Conservation (phyloP, 2,329 filamentous ascomycete genomes). For the Stagonosporopsis vannaccii region DNA sequence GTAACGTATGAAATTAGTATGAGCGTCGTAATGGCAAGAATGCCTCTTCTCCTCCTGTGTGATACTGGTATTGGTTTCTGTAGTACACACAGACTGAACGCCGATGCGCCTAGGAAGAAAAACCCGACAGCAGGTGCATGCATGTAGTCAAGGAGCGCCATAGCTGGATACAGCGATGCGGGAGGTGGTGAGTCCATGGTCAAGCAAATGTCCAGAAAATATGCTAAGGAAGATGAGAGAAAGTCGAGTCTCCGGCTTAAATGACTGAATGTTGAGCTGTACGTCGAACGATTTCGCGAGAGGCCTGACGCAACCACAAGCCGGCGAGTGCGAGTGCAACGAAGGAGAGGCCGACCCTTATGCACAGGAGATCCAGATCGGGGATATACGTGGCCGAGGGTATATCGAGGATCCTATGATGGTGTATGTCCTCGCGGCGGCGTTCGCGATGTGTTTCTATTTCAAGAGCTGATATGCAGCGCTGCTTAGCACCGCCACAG, state of each 20-base stretch:
- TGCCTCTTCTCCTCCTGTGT: constrained; percentile 32
- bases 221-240: background rate
- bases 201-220: constrained; percentile 13
- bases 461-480: background rate
- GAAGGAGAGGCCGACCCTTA: constrained; percentile 6
- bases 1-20: constrained; percentile 36
- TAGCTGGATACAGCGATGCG: constrained; percentile 28
- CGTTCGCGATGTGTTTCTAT: constrained; percentile 3
- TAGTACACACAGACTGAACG: constrained; percentile 39
- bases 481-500: constrained; percentile 12
- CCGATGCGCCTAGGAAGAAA: constrained; percentile 39
- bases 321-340: background rate
- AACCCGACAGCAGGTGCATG: constrained; percentile 43
- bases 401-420: background rate
- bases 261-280: background rate
- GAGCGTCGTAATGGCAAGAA: constrained; percentile 21
- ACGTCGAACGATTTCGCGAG: background rate
- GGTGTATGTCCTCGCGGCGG: background rate
- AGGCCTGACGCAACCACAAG: background rate
- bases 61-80: constrained; percentile 40
- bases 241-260: background rate
- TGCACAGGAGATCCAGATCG: background rate
- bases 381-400: background rate
- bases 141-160: constrained; percentile 43
- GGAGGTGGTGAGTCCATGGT: constrained; percentile 11